These are phyloP conservation scores for Ogataea populi-albae DNA, from an alignment of 805 yeast species.

Conservation along the genomic window DNA sequence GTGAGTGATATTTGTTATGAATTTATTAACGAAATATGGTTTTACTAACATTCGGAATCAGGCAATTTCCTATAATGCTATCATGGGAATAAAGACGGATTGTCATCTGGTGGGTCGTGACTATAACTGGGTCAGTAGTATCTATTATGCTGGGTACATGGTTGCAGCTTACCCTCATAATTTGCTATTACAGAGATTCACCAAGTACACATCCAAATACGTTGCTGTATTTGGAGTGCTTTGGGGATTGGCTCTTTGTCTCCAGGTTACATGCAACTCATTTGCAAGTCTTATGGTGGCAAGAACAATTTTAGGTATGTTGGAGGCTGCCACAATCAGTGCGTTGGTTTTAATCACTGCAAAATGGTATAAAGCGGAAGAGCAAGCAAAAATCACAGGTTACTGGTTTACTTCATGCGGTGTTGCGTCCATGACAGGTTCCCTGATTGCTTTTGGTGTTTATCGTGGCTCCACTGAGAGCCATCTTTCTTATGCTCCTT, in stretches of 20 bases:
- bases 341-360: constrained; percentile 28
- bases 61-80: constrained; percentile 42
- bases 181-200: constrained; percentile 40
- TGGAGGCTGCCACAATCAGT: constrained; percentile 31
- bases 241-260: constrained; percentile 31
- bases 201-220: constrained; percentile 37
- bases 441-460: too few species aligned
- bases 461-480: constrained; percentile 2
- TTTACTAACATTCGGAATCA: background rate
- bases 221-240: constrained; percentile 22
- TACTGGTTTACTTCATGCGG: too few species aligned
- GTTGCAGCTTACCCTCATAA: constrained; percentile 42
- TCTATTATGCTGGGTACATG: constrained; percentile 43
- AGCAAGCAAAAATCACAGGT: too few species aligned
- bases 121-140: constrained; percentile 41
- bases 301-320: constrained; percentile 6
- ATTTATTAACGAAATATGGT: too few species aligned
- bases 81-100: constrained; percentile 53
- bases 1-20: too few species aligned
- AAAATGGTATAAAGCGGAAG: constrained; percentile 27
- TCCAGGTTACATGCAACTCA: background rate
- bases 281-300: background rate
- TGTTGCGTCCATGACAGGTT: too few species aligned
- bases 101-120: constrained; percentile 29
- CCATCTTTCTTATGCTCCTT: constrained; percentile 12